Base-by-base conservation (phyloP, 768 basidiomycete genomes). In the Cyathus striatus region DNA sequence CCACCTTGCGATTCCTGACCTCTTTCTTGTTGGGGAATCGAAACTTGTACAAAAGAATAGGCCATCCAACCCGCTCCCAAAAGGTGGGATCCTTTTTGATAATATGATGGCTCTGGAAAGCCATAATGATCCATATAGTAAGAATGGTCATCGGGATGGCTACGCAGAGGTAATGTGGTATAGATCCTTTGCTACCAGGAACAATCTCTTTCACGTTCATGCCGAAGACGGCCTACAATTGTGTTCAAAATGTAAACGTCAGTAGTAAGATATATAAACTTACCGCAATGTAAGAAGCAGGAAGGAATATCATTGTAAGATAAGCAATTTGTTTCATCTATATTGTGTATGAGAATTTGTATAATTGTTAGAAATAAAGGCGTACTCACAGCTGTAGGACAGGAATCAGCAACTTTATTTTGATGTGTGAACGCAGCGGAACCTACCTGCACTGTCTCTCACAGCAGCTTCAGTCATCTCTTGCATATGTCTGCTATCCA, bases 401-500 rank as follows among this genome's bases (percentile, higher is more conserved):
- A n/a, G n/a, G n/a, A n/a, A n/a, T n/a, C n/a, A n/a, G n/a, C n/a
- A n/a, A n/a, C n/a, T n/a, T 44, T 48, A 51, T 59, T n/a, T n/a
- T n/a, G n/a, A 57, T n/a, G 34, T 26, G 18, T 13, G 23, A 9
- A 16, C 37, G 6, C n/a, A 23, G n/a, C 40, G 49, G 21, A 41
- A 55, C 66, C 33, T 44, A 72, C 70, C 72, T 52, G 68, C 69
- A 51, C 73, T 73, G 47, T 76, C 73, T 30, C 65, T 64, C 21
- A 75, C 66, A 20, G 74, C 68, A 20, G 72, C 72, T 46, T 72
- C 71, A 1, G 79, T 79, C 58, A 82, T 65, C 20, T 65, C 45
- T 40, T 71, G 60, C 75, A 78, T 79, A 14, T 66, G 63, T 43
- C 48, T 65, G 54, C 73, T 79, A 46, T 83, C 81, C 1, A 61